These are phyloP conservation scores for Chloromonas sp. DNA, from an alignment of 163 green algal species.

Conservation along the genomic window DNA sequence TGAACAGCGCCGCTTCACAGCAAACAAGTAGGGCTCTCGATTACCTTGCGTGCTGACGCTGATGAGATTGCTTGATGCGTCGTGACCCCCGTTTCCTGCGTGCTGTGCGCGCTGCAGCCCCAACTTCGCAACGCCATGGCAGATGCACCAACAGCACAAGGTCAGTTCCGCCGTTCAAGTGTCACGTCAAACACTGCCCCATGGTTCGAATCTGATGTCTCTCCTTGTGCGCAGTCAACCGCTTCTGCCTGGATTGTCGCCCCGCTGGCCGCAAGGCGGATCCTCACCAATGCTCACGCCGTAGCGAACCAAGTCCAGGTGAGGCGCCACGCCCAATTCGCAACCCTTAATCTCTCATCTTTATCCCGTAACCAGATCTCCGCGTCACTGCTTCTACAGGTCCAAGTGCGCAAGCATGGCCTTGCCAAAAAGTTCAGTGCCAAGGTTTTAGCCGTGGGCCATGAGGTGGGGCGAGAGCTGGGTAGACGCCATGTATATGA, in stretches of 20 bases:
- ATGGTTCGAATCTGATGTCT: not conserved
- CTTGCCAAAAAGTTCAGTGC: slow-evolving; percentile 34
- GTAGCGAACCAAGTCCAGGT: slow-evolving; percentile 30
- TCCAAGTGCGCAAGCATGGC: slow-evolving; percentile 48
- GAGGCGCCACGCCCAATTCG: not conserved
- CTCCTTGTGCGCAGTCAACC: slow-evolving; percentile 41
- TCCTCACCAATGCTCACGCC: slow-evolving; percentile 48
- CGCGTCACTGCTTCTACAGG: not conserved
- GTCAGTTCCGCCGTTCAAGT: not conserved
- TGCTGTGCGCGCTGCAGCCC: slow-evolving; percentile 26
- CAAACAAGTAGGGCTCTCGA: too few relatives aligned
- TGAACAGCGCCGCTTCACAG: too few relatives aligned
- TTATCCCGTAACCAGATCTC: not conserved
- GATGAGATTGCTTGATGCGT: not conserved
- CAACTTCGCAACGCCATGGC: slow-evolving; percentile 56
- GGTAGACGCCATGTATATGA: not conserved
- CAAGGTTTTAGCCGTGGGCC: slow-evolving; percentile 41
- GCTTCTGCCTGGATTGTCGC: slow-evolving; percentile 43
- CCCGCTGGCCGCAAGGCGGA: slow-evolving; percentile 16
- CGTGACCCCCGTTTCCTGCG: not conserved
- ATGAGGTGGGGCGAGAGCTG: slow-evolving; percentile 33
- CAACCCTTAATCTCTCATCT: not conserved
- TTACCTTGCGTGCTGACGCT: not conserved
- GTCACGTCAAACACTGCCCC: not conserved
- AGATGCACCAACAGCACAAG: slow-evolving; percentile 32